Evolutionary conservation across 306 rosid genomes (phyloP).

Genomic region (Begonia fuchsioides): DNA sequence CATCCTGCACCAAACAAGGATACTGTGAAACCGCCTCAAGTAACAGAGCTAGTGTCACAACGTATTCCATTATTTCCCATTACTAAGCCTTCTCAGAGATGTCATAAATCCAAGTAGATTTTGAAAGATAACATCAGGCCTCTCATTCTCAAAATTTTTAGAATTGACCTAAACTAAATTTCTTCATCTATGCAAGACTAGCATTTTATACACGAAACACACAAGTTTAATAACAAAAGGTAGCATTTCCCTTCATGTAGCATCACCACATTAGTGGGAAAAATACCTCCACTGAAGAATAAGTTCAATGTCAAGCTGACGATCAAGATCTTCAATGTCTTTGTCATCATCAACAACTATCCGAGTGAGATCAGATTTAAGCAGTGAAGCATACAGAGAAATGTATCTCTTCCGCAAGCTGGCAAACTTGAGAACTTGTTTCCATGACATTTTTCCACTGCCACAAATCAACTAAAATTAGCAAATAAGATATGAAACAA

Average conservation of each 20-base stretch:
- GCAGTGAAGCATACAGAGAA: conserved; percentile 68
- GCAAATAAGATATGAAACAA: too few species aligned
- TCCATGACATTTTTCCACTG: conserved; percentile 98
- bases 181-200: too few species aligned
- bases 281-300: conserved; percentile 93
- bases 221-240: background rate
- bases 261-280: background rate
- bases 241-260: background rate
- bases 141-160: too few species aligned
- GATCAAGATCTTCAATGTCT: conserved; percentile 75
- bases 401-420: conserved; percentile 74
- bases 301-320: conserved; percentile 75
- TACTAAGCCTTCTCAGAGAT: too few species aligned
- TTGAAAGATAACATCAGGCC: too few species aligned
- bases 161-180: too few species aligned
- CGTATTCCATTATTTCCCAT: background rate
- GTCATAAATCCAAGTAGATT: too few species aligned
- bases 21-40: background rate
- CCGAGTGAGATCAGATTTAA: conserved; percentile 70
- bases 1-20: conserved; percentile 45
- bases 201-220: too few species aligned
- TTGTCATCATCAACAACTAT: conserved; percentile 51
- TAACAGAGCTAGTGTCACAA: conserved; percentile 8
- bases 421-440: conserved; percentile 78
- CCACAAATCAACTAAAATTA: conserved; percentile 18